phyloP scores from a whole-genome alignment of 257 asterid species.

The Galeopsis tetrahit region DNA sequence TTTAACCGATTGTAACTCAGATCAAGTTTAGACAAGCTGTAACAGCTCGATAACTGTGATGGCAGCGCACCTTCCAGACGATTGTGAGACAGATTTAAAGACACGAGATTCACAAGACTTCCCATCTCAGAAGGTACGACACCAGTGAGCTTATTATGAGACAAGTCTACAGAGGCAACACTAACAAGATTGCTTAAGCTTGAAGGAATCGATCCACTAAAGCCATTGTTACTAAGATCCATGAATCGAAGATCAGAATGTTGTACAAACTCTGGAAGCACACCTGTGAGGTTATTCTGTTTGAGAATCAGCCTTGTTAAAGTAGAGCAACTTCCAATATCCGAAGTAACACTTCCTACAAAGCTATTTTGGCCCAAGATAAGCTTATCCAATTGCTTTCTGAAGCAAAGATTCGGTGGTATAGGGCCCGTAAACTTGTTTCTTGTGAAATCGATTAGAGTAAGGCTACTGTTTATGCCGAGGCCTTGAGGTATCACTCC shows the following conservation, averaged over 20 bases:
- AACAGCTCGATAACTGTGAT: slow-evolving; percentile 53
- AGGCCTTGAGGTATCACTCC: slow-evolving; percentile 61
- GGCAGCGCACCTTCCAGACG: slow-evolving; percentile 57
- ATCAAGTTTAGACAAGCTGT: slow-evolving; percentile 54
- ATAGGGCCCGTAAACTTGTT: slow-evolving; percentile 75
- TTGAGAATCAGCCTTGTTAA: no score
- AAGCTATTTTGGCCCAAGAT: slow-evolving; percentile 61
- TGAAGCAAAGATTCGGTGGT: slow-evolving; percentile 69
- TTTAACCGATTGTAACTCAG: slow-evolving; percentile 61
- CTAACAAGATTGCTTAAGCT: slow-evolving; percentile 55
- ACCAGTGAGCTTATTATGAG: slow-evolving; percentile 62
- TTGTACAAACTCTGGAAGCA: slow-evolving; percentile 59
- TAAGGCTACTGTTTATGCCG: slow-evolving; percentile 70
- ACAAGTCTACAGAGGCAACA: slow-evolving; percentile 54
- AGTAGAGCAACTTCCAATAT: no score
- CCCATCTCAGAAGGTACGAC: slow-evolving; percentile 62
- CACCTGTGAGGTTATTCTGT: slow-evolving; percentile 31
- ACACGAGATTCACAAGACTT: slow-evolving; percentile 51
- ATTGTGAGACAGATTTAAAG: slow-evolving; percentile 64
- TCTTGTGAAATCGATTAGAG: slow-evolving; percentile 53
- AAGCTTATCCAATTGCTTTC: slow-evolving; percentile 62
- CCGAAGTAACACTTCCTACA: slow-evolving; percentile 41
- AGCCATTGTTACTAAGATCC: slow-evolving; percentile 60
- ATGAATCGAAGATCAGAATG: slow-evolving; percentile 49
- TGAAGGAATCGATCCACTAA: slow-evolving; percentile 58